Evolutionary conservation across 75 land plant genomes (phyloP), one percentile per base, ranked within the genome.

Genomic region (Pinus tabuliformis): DNA sequence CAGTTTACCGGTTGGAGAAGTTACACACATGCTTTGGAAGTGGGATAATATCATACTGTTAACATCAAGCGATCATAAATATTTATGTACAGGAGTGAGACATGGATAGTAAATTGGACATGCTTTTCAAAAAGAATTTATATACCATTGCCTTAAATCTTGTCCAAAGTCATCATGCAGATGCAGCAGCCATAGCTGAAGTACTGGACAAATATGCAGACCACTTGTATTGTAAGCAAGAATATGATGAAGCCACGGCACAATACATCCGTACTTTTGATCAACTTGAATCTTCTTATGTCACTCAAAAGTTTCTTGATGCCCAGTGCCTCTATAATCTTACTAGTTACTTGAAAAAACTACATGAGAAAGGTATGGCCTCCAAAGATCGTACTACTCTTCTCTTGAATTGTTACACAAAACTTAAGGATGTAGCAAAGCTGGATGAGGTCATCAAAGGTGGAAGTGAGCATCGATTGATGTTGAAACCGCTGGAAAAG

Each of bases 381-480:
- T 90, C 98, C n/a, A 93, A 96, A 73, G 97, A 96, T 74, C 95
- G 92, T 76, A 96, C 99, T n/a, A 94, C 99, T 49, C 90, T 92
- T 74, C 87, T 96, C 66, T 70, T 96, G 52, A 96, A 96, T 70
- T 96, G 99, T 83, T 96, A 94, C 81, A 90, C 95, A 57, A 96
- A 96, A 76, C 74, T 96, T 75, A 96, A 96, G 83, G 95, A 92
- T 85, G 95, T 94, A 57, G 86, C 90, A 18, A 96, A 96, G 78
- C 73, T 94, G 66, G 89, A 94, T 75, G 58, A 85, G 63, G 92
- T 96, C 76, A 92, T 94, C 62, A 96, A 87, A 78, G 90, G 91
- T 62, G 98, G 87, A 65, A 92, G 88, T 64, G 97, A 94, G 77
- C 93, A 82, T 62, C 86, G 87, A 21, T 96, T 78, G 99, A 96